Evolutionary conservation across 1,284 basidiomycete genomes (phyloP), one percentile per base, ranked within the genome.

Genomic region (Rhodotorula sp.): DNA sequence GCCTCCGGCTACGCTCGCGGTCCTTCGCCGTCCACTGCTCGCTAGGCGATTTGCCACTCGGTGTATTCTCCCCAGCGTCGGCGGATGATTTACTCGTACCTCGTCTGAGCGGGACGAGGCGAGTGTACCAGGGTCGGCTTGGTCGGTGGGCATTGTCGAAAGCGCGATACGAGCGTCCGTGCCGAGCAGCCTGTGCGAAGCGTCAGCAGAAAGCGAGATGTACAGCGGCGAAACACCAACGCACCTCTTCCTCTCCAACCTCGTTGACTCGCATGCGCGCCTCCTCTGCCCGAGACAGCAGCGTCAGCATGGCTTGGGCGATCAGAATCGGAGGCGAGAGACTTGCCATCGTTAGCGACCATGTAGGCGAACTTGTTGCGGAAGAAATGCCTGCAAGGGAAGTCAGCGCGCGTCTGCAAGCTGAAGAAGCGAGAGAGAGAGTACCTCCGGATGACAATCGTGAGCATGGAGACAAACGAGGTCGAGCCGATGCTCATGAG

Each of bases 331-430:
- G 49, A 27, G 20, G 3, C 49, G 15, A 1, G 29, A 3, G 6
- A 46, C 72, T 1, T 24, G 68, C 66, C 79, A 73, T 85, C 82
- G 29, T 84, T 82, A 68, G 85, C 82, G 57, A 92, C 82, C 60
- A 91, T 84, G 78, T 89, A 83, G 66, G 86, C 82, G 77, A 92
- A 91, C 76, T 87, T 88, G 74, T 83, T 84, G 4, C 87, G 86
- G 78, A 93, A 92, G 80, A 90, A 92, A 75, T 86, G 83, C 77
- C 90, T 90, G 64, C 10, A 27, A 1, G 11, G 27, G 30, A 22
- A 59, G 59, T 24, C n/a, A 19, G n/a, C 29, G 5, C 27, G 24
- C 22, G n/a, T 19, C 22, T 8, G 7, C 15, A 22, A 29, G 24
- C 1, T 30, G 6, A n/a, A 4, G 20, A 19, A 5, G 11, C 19